Percentiles rank a stretch among this genome's conserved stretches.
These are phyloP conservation scores for Solanum gracilifrons DNA, from an alignment of 257 asterid species.

Conservation along the genomic window DNA sequence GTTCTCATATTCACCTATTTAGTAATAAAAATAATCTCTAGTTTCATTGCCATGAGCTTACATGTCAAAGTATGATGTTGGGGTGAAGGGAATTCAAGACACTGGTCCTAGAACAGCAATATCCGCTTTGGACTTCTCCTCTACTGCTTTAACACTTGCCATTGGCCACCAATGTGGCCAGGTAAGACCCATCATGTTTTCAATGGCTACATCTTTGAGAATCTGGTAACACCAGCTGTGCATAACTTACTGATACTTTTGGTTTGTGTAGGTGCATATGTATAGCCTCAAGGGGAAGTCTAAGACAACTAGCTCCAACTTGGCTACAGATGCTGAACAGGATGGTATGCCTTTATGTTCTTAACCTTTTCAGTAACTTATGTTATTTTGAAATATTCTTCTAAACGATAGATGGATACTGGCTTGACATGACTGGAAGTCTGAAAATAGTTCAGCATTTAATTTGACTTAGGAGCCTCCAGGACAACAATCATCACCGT, in stretches of 20 bases:
- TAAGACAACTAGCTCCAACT: constrained; percentile 32
- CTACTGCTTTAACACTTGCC: constrained; percentile 52
- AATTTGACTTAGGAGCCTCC: neutral
- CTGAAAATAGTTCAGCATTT: neutral
- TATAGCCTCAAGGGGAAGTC: constrained; percentile 38
- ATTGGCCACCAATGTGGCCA: constrained; percentile 75
- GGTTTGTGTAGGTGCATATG: constrained; percentile 47
- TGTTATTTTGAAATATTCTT: neutral
- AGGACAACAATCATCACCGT: neutral
- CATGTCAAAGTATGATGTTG: constrained; percentile 10
- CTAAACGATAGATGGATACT: neutral
- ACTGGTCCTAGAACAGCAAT: constrained; percentile 48
- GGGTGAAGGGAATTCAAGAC: constrained; percentile 46
- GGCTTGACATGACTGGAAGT: neutral
- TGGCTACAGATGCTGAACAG: constrained; percentile 37
- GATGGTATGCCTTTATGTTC: constrained; percentile 38
- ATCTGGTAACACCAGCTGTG: neutral
- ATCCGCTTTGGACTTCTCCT: constrained; percentile 64
- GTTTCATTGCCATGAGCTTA: neutral
- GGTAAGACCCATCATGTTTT: constrained; percentile 35
- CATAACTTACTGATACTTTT: neutral
- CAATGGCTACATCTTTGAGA: neutral
- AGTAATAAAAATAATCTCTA: neutral
- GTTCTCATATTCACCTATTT: neutral
- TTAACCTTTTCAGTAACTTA: neutral